Conservation (phyloP, 1,284 basidiomycete species). For the Cryptococcus jaspeensis region DNA sequence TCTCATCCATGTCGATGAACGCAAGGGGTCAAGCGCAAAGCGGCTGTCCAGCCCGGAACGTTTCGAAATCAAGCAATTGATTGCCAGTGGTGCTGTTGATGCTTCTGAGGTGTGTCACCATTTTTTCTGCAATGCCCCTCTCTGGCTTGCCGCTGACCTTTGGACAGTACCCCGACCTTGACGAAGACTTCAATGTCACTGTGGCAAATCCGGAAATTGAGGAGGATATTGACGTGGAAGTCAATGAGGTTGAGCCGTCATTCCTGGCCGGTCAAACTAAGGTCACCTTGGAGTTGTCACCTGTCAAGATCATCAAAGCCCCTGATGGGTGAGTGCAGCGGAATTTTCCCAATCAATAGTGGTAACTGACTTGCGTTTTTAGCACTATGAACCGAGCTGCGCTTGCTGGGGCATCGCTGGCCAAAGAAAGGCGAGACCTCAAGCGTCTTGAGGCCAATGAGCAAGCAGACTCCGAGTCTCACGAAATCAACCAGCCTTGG, state of each 20-base stretch:
- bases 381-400: conserved; percentile 89
- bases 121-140: background rate
- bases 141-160: background rate
- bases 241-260: conserved; percentile 93
- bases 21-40: conserved; percentile 71
- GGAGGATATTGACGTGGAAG: conserved; percentile 95
- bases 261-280: conserved; percentile 97
- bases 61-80: conserved; percentile 99
- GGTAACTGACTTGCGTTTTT: conserved; percentile 28
- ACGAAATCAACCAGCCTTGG: conserved; percentile 94
- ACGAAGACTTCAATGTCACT: conserved; percentile 81
- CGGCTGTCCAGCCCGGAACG: conserved; percentile 93
- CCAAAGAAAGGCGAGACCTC: conserved; percentile 92
- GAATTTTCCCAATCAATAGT: too few relatives aligned
- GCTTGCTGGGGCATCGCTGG: conserved; percentile 84
- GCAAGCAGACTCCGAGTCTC: conserved; percentile 85
- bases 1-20: conserved; percentile 56
- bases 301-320: conserved; percentile 94
- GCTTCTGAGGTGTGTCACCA: conserved; percentile 65
- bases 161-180: conserved; percentile 77
- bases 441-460: conserved; percentile 94
- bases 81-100: conserved; percentile 88
- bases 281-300: conserved; percentile 89
- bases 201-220: conserved; percentile 81
- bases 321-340: conserved; percentile 73